These are phyloP conservation scores for Backusella psychrophila DNA, from an alignment of 192 early-diverging fungal species.

Conservation along the genomic window DNA sequence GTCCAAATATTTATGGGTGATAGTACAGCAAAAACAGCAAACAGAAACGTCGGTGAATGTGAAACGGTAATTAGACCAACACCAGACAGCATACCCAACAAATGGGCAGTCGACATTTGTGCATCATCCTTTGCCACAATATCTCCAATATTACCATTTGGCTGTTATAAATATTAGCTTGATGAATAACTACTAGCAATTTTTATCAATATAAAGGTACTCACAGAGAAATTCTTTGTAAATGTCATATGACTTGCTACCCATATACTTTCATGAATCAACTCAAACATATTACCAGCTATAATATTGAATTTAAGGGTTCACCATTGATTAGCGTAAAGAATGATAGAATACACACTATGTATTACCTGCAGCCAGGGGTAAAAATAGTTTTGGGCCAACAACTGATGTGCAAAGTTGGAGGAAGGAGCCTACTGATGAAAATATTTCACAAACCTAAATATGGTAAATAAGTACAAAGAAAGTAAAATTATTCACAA, in stretches of 20 bases:
- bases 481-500: not conserved
- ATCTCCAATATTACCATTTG: slow-evolving; percentile 70
- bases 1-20: slow-evolving; percentile 56
- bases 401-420: slow-evolving; percentile 59
- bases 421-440: slow-evolving; percentile 52
- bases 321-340: not conserved
- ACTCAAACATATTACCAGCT: slow-evolving; percentile 56
- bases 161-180: slow-evolving; percentile 16
- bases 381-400: slow-evolving; percentile 47
- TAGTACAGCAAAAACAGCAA: slow-evolving; percentile 49
- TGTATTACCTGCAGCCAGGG: slow-evolving; percentile 45
- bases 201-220: not conserved
- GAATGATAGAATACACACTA: not conserved
- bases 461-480: not conserved
- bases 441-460: slow-evolving; percentile 55
- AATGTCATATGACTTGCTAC: slow-evolving; percentile 72
- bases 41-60: slow-evolving; percentile 55
- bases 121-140: slow-evolving; percentile 72
- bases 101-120: slow-evolving; percentile 66
- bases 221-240: slow-evolving; percentile 61
- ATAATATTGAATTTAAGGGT: not conserved
- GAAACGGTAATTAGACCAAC: slow-evolving; percentile 54
- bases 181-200: not conserved
- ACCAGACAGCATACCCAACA: slow-evolving; percentile 59
- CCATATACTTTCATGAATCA: slow-evolving; percentile 66